Conservation (phyloP, 2,329 filamentous ascomycete species). For the Microcera coccophila region DNA sequence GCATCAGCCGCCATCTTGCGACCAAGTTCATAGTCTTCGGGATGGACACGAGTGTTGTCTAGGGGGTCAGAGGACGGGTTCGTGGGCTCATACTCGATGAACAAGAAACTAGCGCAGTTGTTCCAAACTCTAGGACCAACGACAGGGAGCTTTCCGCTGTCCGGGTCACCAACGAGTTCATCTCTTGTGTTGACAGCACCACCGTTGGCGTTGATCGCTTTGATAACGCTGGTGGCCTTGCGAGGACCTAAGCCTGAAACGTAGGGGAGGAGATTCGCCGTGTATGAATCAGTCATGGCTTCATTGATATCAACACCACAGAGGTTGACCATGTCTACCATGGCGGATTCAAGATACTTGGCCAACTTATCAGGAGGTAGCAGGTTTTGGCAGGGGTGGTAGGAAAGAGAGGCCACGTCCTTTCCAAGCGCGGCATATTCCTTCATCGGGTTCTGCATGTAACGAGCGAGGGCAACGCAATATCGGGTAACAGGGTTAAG, state of each 20-base stretch:
- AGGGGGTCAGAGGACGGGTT: constrained; percentile 83
- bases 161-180: constrained; percentile 84
- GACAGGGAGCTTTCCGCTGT: constrained; percentile 70
- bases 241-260: constrained; percentile 87
- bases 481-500: constrained; percentile 78
- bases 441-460: constrained; percentile 92
- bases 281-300: constrained; percentile 74
- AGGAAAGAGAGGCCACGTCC: constrained; percentile 80
- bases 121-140: constrained; percentile 91
- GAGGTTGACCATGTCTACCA: constrained; percentile 98
- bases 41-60: constrained; percentile 95
- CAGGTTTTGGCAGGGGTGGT: constrained; percentile 86
- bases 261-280: constrained; percentile 84
- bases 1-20: constrained; percentile 98
- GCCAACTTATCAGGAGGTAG: constrained; percentile 82
- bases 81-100: constrained; percentile 79
- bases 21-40: constrained; percentile 96
- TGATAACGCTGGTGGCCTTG: constrained; percentile 70
- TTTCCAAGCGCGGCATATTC: constrained; percentile 91
- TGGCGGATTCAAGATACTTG: constrained; percentile 85
- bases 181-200: constrained; percentile 79
- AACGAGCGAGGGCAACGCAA: constrained; percentile 82
- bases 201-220: constrained; percentile 88
- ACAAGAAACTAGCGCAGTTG: constrained; percentile 95
- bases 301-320: constrained; percentile 95